Evolutionary conservation across 202 grass and related monocot species (phyloP).

Genomic region (Elaeis oleifera): DNA sequence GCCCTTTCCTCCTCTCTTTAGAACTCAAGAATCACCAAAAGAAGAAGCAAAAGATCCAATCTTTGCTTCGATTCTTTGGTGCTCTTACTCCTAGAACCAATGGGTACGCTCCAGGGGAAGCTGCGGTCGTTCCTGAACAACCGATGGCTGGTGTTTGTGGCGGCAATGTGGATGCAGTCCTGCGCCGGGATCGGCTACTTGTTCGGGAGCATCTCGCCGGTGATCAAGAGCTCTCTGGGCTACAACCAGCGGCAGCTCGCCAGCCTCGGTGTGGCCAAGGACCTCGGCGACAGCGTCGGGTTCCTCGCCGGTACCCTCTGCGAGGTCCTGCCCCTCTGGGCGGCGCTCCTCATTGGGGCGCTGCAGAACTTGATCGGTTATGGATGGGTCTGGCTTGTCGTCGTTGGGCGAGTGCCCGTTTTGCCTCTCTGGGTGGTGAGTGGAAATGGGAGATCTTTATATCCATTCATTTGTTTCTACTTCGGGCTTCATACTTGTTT

Average conservation of each 20-base stretch:
- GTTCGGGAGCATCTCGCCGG: constrained; percentile 84
- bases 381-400: constrained; percentile 72
- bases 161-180: constrained; percentile 96
- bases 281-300: constrained; percentile 80
- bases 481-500: background rate
- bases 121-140: constrained; percentile 47
- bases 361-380: constrained; percentile 5
- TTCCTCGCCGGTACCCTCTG: constrained; percentile 1
- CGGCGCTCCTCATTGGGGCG: background rate
- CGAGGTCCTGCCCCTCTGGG: constrained; percentile 4
- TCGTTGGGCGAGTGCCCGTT: background rate
- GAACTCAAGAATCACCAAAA: too few species aligned
- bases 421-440: constrained; percentile 4
- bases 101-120: constrained; percentile 27
- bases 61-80: background rate
- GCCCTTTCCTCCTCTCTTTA: background rate
- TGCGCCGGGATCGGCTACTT: constrained; percentile 75
- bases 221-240: constrained; percentile 63
- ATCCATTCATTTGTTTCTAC: background rate
- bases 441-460: background rate
- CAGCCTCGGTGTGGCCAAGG: constrained; percentile 75
- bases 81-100: constrained; percentile 3
- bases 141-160: constrained; percentile 84
- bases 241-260: constrained; percentile 90
- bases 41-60: background rate